phyloP scores from a whole-genome alignment of 495 filamentous ascomycete species.

The Xylaria telfairii region DNA sequence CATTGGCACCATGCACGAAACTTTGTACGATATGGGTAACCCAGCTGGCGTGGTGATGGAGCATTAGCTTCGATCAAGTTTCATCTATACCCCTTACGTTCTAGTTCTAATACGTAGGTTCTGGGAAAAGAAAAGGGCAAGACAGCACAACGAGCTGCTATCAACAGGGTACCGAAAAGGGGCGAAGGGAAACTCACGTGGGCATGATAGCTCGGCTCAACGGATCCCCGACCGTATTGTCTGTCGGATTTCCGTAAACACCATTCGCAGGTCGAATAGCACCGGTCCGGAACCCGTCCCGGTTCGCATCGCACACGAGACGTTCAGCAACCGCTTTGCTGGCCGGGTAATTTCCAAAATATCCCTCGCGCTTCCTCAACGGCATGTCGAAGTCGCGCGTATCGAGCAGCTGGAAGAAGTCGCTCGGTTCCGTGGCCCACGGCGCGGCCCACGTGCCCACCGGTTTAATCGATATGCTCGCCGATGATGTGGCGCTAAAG shows the following conservation, averaged over 20 bases:
- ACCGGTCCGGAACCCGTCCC: slow-evolving; percentile 56
- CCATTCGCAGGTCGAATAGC: slow-evolving; percentile 65
- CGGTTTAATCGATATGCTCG: slow-evolving; percentile 55
- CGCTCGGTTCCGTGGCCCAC: slow-evolving; percentile 49
- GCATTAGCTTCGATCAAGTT: neutral
- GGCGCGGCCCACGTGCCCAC: slow-evolving; percentile 57
- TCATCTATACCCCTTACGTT: neutral
- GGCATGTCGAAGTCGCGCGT: slow-evolving; percentile 50
- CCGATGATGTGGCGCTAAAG: slow-evolving; percentile 66
- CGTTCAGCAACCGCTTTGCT: slow-evolving; percentile 60
- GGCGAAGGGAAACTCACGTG: slow-evolving; percentile 48
- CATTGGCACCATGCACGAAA: slow-evolving; percentile 64
- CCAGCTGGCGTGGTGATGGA: slow-evolving; percentile 43
- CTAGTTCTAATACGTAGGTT: too few relatives aligned
- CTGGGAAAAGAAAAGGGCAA: neutral
- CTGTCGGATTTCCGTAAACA: slow-evolving; percentile 63
- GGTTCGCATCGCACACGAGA: slow-evolving; percentile 56
- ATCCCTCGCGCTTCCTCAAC: slow-evolving; percentile 52
- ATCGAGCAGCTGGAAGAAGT: slow-evolving; percentile 56
- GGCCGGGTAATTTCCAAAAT: slow-evolving; percentile 64
- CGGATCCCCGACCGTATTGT: slow-evolving; percentile 55
- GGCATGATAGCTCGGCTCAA: slow-evolving; percentile 41
- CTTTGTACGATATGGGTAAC: slow-evolving; percentile 55
- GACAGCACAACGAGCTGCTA: neutral
- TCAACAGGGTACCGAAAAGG: neutral